These are phyloP conservation scores for Circinella minor DNA, from an alignment of 371 early-diverging fungal genomes.

Conservation along the genomic window DNA sequence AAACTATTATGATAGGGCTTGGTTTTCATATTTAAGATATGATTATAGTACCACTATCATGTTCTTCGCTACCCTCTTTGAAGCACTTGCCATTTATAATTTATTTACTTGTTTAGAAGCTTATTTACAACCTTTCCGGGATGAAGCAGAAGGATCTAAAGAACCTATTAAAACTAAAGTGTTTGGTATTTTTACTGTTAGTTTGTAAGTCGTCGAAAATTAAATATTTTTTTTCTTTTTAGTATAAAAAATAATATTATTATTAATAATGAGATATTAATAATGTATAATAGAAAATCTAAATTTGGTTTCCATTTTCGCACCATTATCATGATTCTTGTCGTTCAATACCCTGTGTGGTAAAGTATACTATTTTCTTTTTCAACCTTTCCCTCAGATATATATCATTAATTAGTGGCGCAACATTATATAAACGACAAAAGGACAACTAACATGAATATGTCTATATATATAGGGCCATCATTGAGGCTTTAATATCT, in stretches of 20 bases:
- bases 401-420: not conserved
- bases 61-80: conserved; percentile 53
- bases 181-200: conserved; percentile 34
- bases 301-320: conserved; percentile 56
- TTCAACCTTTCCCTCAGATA: not conserved
- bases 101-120: conserved; percentile 47
- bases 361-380: conserved; percentile 19
- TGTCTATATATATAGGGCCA: conserved; percentile 30
- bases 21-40: conserved; percentile 53
- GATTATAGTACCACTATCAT: conserved; percentile 52
- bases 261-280: not conserved
- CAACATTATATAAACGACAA: no score
- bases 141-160: conserved; percentile 36
- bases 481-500: conserved; percentile 47
- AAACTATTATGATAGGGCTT: conserved; percentile 23
- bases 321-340: conserved; percentile 47
- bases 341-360: conserved; percentile 58
- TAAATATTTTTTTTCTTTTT: no score
- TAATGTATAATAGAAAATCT: conserved; percentile 36
- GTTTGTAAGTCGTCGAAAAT: conserved; percentile 33
- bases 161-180: conserved; percentile 40
- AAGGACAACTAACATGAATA: not conserved
- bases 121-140: conserved; percentile 48
- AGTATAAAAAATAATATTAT: not conserved
- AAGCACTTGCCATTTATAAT: conserved; percentile 56